phyloP scores from a whole-genome alignment of 768 basidiomycete species.

The Rossbeevera mucosa region DNA sequence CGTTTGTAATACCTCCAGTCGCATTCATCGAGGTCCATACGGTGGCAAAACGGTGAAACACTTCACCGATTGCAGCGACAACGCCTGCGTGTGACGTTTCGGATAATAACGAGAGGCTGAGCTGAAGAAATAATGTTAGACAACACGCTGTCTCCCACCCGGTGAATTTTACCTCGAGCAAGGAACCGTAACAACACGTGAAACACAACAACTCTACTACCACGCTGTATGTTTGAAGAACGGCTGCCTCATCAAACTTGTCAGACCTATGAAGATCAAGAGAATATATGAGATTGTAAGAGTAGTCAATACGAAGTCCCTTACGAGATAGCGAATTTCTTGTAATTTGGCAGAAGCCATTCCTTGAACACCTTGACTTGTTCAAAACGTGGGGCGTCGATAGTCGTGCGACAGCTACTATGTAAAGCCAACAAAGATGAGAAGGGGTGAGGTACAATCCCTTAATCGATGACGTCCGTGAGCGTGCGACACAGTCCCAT shows the following conservation, averaged over 20 bases:
- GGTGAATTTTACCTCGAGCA: constrained; percentile 54
- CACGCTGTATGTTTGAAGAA: constrained; percentile 55
- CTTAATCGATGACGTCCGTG: constrained; percentile 27
- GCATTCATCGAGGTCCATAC: constrained; percentile 79
- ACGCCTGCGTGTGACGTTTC: constrained; percentile 48
- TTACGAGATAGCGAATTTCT: constrained; percentile 50
- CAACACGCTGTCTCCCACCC: neutral
- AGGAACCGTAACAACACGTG: constrained; percentile 59
- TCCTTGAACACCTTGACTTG: constrained; percentile 65
- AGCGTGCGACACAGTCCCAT: neutral
- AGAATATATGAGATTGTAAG: neutral
- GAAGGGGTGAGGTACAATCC: constrained; percentile 21
- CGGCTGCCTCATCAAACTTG: constrained; percentile 28
- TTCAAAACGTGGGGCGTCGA: constrained; percentile 63
- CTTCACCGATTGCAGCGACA: constrained; percentile 61
- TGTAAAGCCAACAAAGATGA: constrained; percentile 39
- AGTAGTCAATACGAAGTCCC: constrained; percentile 2
- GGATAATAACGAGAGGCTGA: constrained; percentile 52
- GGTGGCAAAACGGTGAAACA: constrained; percentile 62
- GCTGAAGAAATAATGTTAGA: constrained; percentile 30
- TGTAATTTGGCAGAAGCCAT: constrained; percentile 72
- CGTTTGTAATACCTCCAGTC: constrained; percentile 48
- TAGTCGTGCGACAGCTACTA: constrained; percentile 41
- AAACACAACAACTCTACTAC: constrained; percentile 56
- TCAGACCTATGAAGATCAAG: constrained; percentile 22